A percentile compares a stretch with the other conserved stretches of the same genome.
Evolutionary conservation across 208 protist species (phyloP).

Genomic region (Trypanosoma lewisi): DNA sequence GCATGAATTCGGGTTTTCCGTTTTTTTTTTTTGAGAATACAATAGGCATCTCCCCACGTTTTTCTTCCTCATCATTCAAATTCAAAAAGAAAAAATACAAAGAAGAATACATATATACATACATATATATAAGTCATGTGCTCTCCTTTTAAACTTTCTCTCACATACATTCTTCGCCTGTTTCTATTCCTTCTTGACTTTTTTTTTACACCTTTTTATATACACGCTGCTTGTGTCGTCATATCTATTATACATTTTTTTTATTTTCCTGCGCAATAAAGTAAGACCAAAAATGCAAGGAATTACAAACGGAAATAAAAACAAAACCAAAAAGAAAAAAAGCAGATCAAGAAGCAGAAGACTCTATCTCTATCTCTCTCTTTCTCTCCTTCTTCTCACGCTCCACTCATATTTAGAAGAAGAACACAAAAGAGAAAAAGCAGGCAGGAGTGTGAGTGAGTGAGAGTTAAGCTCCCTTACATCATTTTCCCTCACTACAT

Average conservation of each 20-base stretch:
- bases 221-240: too few species aligned
- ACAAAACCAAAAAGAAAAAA: conserved; percentile 1
- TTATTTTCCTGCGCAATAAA: too few species aligned
- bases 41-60: not conserved
- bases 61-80: not conserved
- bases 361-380: conserved; percentile 1
- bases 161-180: not conserved
- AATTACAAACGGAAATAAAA: not conserved
- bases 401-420: not conserved
- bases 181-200: too few species aligned
- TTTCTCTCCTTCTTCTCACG: not conserved
- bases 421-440: not conserved
- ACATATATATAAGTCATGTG: conserved; percentile 2
- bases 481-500: too few species aligned
- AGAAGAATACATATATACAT: not conserved
- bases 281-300: too few species aligned
- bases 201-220: too few species aligned
- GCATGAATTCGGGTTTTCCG: too few species aligned
- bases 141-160: too few species aligned
- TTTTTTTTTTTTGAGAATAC: too few species aligned
- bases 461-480: too few species aligned
- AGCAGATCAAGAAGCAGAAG: not conserved
- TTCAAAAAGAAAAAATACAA: not conserved
- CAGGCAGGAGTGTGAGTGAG: too few species aligned
- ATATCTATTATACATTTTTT: too few species aligned